These are phyloP conservation scores for Dissoconium aciculare DNA, from an alignment of 2,329 filamentous ascomycete genomes.

Conservation along the genomic window DNA sequence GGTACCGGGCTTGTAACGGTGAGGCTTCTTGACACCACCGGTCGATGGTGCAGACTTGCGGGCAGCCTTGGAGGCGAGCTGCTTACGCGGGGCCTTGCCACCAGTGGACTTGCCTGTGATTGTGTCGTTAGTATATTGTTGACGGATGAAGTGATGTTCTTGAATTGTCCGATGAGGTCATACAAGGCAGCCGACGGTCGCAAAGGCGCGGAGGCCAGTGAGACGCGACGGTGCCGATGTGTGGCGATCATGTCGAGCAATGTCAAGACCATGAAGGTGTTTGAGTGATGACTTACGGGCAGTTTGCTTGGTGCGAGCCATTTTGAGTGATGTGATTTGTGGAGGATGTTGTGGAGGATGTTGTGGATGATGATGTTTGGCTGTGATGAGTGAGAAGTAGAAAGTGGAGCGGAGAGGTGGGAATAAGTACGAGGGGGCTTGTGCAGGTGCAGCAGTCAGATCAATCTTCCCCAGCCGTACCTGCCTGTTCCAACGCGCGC, in stretches of 20 bases:
- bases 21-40: slow-evolving; percentile 49
- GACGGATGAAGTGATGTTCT: slow-evolving; percentile 6
- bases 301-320: slow-evolving; percentile 43
- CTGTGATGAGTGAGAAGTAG: slow-evolving; percentile 9
- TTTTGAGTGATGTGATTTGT: slow-evolving; percentile 25
- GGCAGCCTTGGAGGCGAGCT: slow-evolving; percentile 97
- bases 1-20: slow-evolving; percentile 49
- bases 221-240: slow-evolving; percentile 10
- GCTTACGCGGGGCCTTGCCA: slow-evolving; percentile 71
- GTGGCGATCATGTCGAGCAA: slow-evolving; percentile 13
- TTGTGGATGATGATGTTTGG: slow-evolving; percentile 8
- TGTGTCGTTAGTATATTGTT: slow-evolving; percentile 21
- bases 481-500: too few species aligned
- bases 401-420: slow-evolving; percentile 6
- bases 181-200: slow-evolving; percentile 7
- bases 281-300: slow-evolving; percentile 33
- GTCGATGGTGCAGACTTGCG: slow-evolving; percentile 97
- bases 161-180: slow-evolving; percentile 6
- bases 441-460: slow-evolving; percentile 2
- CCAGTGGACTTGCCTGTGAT: slow-evolving; percentile 54
- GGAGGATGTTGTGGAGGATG: slow-evolving; percentile 16
- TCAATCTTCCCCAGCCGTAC: too few species aligned
- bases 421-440: slow-evolving; percentile 10
- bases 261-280: slow-evolving; percentile 9
- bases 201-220: slow-evolving; percentile 11